Base-by-base conservation (phyloP, 768 basidiomycete genomes). In the Lyophyllum decastes region DNA sequence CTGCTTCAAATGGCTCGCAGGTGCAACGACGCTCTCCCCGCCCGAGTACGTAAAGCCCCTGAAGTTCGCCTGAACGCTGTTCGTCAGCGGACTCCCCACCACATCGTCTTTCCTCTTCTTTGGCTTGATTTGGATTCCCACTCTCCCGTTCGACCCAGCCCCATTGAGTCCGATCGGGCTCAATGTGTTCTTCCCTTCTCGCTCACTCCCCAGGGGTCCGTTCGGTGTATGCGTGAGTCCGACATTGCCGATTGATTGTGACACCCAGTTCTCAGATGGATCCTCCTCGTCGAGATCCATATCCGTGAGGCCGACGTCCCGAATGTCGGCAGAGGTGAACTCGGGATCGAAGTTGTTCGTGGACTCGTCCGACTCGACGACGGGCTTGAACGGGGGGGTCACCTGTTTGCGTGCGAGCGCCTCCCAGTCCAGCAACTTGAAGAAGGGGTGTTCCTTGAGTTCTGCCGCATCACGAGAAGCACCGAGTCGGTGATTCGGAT, bases 281-380 rank as follows among this genome's bases (percentile, higher is more conserved):
- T 92, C 90, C 58, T 82, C 82, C 64, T 83, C 83, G 57, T 82
- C 80, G 12, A 80, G 70, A 33, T 78, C 78, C 58, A 80, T 79
- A 43, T 85, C 80, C 38, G 81, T 78, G 6, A 82, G 77, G 49
- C 81, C 89, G 59, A 84, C 82, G 60, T 92, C 87, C 16, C 87
- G 83, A 51, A 98, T 80, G 70, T 96, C 90, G n/a, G 93, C 90
- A 24, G 86, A 82, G 4, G 97, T 99, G 74, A 99, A 99, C 75
- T 98, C 95, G 26, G 94, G 93, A 71, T 99, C 97, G 68, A 99
- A 99, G 78, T 98, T 98, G 62, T 88, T 87, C n/a, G 94, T 94
- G 16, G 90, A 94, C 74, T 99, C 97, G 78, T 99, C 97, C 17
- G 94, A 96, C 73, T 98, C 95, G 61, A 99, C 97, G 59, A 90